Evolutionary conservation across 768 basidiomycete species (phyloP).

Genomic region (Dacryopinax primogenitus): DNA sequence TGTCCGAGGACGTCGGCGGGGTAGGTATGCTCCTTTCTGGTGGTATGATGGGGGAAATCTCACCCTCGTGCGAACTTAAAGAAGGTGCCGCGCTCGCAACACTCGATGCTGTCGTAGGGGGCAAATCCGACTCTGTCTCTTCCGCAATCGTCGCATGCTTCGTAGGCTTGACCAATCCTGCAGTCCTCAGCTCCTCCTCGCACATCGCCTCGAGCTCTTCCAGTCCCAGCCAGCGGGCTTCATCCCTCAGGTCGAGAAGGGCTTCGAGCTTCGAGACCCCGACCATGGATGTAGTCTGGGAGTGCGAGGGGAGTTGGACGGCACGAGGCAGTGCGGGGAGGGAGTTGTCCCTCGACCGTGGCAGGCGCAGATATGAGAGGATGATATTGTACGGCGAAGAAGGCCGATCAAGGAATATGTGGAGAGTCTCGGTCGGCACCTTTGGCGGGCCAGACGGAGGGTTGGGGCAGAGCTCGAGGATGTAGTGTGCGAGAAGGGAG

Average conservation of each 20-base stretch:
- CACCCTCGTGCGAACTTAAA: neutral
- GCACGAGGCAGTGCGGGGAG: slow-evolving; percentile 47
- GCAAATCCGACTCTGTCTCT: neutral
- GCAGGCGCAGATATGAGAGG: slow-evolving; percentile 54
- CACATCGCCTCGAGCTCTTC: slow-evolving; percentile 53
- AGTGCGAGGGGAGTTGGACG: slow-evolving; percentile 34
- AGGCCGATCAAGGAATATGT: slow-evolving; percentile 68
- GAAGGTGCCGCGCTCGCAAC: neutral
- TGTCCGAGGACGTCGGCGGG: neutral
- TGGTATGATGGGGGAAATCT: neutral
- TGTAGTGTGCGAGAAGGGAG: slow-evolving; percentile 49
- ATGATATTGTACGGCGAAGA: slow-evolving; percentile 69
- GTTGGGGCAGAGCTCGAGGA: slow-evolving; percentile 21
- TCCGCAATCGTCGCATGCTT: slow-evolving; percentile 5
- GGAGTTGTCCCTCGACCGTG: slow-evolving; percentile 23
- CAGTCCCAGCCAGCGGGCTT: slow-evolving; percentile 63
- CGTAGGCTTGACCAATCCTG: neutral
- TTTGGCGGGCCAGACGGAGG: slow-evolving; percentile 24
- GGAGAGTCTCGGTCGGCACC: slow-evolving; percentile 37
- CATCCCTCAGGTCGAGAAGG: slow-evolving; percentile 65
- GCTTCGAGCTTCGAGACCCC: slow-evolving; percentile 40
- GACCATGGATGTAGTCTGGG: slow-evolving; percentile 15
- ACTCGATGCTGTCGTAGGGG: neutral
- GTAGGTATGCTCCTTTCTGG: neutral
- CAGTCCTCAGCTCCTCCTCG: slow-evolving; percentile 43